Evolutionary conservation across 169 alveolate genomes (phyloP).

Genomic region (Eimeria necatrix): DNA sequence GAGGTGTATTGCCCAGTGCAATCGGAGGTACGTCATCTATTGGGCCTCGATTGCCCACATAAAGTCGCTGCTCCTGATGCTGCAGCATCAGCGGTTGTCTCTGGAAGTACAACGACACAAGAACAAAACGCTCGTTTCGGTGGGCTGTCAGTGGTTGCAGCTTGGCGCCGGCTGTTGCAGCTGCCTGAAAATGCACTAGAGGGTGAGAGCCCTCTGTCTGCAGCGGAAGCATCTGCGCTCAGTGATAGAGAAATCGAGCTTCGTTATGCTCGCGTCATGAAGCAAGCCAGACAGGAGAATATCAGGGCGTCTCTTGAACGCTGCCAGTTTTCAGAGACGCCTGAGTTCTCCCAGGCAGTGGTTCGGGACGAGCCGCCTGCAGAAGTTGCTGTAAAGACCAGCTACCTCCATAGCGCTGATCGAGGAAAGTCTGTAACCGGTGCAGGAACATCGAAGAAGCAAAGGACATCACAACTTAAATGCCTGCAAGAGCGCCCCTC

Average conservation of each 20-base stretch:
- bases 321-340: not conserved
- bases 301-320: slow-evolving; percentile 54
- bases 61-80: not conserved
- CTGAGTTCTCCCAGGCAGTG: not conserved
- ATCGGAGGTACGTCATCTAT: slow-evolving; percentile 46
- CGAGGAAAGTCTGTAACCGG: not conserved
- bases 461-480: not conserved
- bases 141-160: slow-evolving; percentile 42
- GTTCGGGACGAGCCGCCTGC: not conserved
- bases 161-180: slow-evolving; percentile 75
- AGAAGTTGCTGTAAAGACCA: not conserved
- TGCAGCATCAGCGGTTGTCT: not conserved
- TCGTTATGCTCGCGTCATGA: slow-evolving; percentile 10
- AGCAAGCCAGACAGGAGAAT: slow-evolving; percentile 32
- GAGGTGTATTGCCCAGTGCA: slow-evolving; percentile 54
- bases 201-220: slow-evolving; percentile 40
- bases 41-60: not conserved
- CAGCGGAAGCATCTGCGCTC: slow-evolving; percentile 36
- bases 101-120: not conserved
- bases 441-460: not conserved
- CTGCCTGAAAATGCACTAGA: slow-evolving; percentile 60
- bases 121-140: not conserved
- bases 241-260: slow-evolving; percentile 48
- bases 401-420: not conserved
- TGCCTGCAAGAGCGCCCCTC: not conserved